Conservation (phyloP, 306 rosid species). For the Dalbergia cultrata region DNA sequence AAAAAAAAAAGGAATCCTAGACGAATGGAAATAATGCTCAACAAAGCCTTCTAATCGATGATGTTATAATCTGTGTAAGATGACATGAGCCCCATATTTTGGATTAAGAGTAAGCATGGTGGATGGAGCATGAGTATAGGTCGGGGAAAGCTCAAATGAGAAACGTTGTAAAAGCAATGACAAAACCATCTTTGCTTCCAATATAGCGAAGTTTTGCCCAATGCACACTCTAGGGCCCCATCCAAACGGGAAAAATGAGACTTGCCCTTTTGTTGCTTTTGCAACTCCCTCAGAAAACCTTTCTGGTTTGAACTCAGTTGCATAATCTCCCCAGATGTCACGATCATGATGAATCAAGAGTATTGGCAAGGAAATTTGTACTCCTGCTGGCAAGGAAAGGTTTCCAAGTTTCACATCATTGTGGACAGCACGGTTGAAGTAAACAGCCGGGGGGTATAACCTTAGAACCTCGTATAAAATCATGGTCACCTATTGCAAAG, state of each 20-base stretch:
- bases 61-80: slow-evolving; percentile 39
- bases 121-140: slow-evolving; percentile 49
- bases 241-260: slow-evolving; percentile 64
- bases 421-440: background rate
- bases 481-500: slow-evolving; percentile 59
- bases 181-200: slow-evolving; percentile 57
- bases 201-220: slow-evolving; percentile 60
- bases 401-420: slow-evolving; percentile 54
- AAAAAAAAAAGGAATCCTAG: too few species aligned
- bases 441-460: slow-evolving; percentile 54
- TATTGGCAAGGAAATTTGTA: slow-evolving; percentile 42
- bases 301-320: slow-evolving; percentile 64
- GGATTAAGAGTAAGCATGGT: slow-evolving; percentile 35
- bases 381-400: slow-evolving; percentile 56
- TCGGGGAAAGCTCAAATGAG: slow-evolving; percentile 47
- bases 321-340: slow-evolving; percentile 71
- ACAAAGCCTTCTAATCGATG: too few species aligned
- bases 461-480: slow-evolving; percentile 63
- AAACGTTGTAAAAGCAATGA: slow-evolving; percentile 54
- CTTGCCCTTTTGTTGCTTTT: slow-evolving; percentile 57
- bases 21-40: too few species aligned
- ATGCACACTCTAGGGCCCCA: slow-evolving; percentile 77
- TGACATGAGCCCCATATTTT: slow-evolving; percentile 47
- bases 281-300: slow-evolving; percentile 64
- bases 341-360: slow-evolving; percentile 53